Evolutionary conservation across 495 filamentous ascomycete genomes (phyloP).

Genomic region (Daldinia vernicosa): DNA sequence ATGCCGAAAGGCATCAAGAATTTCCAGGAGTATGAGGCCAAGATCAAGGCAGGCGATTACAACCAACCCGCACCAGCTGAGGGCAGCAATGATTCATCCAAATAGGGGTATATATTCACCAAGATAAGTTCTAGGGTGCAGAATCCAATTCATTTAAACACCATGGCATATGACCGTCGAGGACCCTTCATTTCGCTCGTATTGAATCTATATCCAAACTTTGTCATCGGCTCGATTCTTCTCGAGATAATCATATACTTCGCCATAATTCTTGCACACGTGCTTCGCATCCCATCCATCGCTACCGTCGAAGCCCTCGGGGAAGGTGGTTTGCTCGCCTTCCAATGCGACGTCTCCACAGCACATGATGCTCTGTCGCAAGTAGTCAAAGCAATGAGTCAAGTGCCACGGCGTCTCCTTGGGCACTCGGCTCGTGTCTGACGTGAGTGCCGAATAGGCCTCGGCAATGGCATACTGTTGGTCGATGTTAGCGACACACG

Average conservation of each 20-base stretch:
- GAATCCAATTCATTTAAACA: background rate
- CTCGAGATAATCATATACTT: conserved; percentile 51
- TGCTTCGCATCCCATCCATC: conserved; percentile 61
- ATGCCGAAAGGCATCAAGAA: too few species aligned
- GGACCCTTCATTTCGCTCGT: background rate
- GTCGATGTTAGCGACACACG: background rate
- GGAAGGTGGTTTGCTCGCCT: conserved; percentile 56
- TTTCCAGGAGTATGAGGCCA: background rate
- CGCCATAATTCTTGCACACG: conserved; percentile 54
- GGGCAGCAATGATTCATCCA: background rate
- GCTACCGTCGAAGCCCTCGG: conserved; percentile 50
- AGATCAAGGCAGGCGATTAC: too few species aligned
- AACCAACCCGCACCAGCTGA: background rate
- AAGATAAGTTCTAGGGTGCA: background rate
- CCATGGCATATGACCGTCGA: background rate
- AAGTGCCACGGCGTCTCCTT: conserved; percentile 55
- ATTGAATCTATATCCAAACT: conserved; percentile 49
- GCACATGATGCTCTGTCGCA: conserved; percentile 60
- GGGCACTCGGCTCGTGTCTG: conserved; percentile 44
- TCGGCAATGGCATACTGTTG: conserved; percentile 50
- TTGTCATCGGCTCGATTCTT: conserved; percentile 51
- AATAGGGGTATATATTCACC: background rate
- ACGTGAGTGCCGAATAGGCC: conserved; percentile 49
- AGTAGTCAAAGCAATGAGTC: conserved; percentile 59
- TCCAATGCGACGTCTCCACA: conserved; percentile 55